These are phyloP conservation scores for Botryotinia calthae DNA, from an alignment of 2,329 filamentous ascomycete species.

Conservation along the genomic window DNA sequence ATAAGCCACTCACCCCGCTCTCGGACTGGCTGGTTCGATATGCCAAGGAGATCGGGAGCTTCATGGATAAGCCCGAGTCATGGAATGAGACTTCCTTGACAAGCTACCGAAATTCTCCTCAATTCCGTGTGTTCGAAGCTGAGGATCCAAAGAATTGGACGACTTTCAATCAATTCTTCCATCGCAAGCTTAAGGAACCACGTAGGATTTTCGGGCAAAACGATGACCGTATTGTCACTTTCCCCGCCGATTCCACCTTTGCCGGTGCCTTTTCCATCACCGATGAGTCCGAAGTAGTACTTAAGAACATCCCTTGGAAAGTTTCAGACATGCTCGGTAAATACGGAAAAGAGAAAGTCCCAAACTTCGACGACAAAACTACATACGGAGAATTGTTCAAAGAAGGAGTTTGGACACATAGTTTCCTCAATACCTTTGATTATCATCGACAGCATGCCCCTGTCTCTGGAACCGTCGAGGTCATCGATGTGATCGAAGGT, in stretches of 20 bases:
- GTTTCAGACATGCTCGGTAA: conserved; percentile 39
- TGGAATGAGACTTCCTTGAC: conserved; percentile 37
- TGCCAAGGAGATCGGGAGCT: conserved; percentile 40
- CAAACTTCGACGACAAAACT: conserved; percentile 29
- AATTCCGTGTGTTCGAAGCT: conserved; percentile 39
- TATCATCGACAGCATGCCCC: conserved; percentile 46
- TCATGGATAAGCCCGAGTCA: conserved; percentile 40
- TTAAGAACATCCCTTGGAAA: conserved; percentile 43
- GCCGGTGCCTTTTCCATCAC: conserved; percentile 31
- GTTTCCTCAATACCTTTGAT: conserved; percentile 43
- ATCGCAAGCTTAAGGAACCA: conserved; percentile 40
- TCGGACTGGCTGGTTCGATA: conserved; percentile 44
- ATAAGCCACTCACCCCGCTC: conserved; percentile 38
- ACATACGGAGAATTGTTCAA: conserved; percentile 39
- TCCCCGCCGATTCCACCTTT: conserved; percentile 42
- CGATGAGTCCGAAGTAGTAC: conserved; percentile 33
- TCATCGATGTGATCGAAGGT: conserved; percentile 42
- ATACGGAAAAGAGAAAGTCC: conserved; percentile 5
- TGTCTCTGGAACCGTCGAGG: conserved; percentile 41
- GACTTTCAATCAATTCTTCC: conserved; percentile 45
- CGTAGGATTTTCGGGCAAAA: conserved; percentile 37
- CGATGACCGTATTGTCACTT: conserved; percentile 46
- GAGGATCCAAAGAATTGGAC: conserved; percentile 39
- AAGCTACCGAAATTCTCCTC: conserved; percentile 38
- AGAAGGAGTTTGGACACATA: conserved; percentile 44